Percentiles rank a stretch among this genome's conserved stretches.
Conservation (phyloP, 2,329 filamentous ascomycete genomes). For the Tolypocladium tundrense region DNA sequence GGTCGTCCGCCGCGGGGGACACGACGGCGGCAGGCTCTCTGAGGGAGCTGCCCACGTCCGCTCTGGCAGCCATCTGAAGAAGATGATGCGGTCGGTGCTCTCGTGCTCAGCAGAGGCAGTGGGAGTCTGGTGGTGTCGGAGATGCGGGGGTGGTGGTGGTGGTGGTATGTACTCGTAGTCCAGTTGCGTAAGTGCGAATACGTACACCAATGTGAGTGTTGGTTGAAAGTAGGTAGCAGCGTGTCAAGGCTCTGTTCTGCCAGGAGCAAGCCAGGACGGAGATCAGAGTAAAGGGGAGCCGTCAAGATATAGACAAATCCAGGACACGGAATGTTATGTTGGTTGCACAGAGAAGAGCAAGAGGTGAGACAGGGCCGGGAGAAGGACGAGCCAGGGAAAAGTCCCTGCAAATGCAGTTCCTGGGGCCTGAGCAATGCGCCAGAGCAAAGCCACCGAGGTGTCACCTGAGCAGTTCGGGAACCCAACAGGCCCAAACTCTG, state of each 20-base stretch:
- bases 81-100: background rate
- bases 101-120: background rate
- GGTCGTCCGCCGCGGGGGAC: slow-evolving; percentile 15
- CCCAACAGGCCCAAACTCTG: background rate
- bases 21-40: slow-evolving; percentile 12
- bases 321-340: background rate
- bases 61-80: slow-evolving; percentile 13
- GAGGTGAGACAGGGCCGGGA: background rate
- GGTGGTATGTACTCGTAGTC: background rate
- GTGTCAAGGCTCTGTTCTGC: too few relatives aligned
- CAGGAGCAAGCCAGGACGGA: background rate
- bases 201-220: too few relatives aligned
- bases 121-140: background rate
- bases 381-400: background rate
- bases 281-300: too few relatives aligned
- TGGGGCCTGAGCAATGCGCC: background rate
- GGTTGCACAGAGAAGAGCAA: background rate
- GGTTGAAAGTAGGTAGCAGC: background rate
- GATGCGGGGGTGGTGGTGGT: background rate
- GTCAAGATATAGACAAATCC: background rate
- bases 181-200: background rate
- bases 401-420: background rate
- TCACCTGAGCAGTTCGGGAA: background rate
- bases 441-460: background rate
- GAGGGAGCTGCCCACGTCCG: slow-evolving; percentile 11